phyloP scores from a whole-genome alignment of 345 rosid species.

The Melaleuca quinquenervia region DNA sequence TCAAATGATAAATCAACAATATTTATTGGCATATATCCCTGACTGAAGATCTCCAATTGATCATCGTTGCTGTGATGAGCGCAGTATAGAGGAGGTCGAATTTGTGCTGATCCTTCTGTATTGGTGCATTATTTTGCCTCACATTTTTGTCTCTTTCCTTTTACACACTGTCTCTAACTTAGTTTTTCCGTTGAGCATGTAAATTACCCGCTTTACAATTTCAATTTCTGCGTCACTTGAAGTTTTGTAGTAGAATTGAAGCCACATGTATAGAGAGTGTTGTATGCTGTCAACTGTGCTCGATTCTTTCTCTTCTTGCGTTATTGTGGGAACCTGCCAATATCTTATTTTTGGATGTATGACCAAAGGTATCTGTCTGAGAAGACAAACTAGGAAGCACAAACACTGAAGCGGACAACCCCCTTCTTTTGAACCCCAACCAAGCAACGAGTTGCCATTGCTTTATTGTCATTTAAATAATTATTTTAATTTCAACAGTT shows the following conservation, averaged over 20 bases:
- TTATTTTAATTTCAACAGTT: neutral
- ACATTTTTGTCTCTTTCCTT: neutral
- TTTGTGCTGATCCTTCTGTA: neutral
- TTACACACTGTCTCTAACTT: neutral
- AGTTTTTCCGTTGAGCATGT: neutral
- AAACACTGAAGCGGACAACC: neutral
- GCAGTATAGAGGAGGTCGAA: neutral
- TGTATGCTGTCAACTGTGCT: neutral
- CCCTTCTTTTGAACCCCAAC: neutral
- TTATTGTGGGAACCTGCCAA: neutral
- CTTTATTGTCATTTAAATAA: neutral
- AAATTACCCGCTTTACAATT: neutral
- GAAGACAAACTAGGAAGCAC: neutral
- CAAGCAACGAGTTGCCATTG: neutral
- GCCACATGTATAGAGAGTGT: neutral
- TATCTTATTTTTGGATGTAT: neutral
- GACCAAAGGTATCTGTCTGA: neutral
- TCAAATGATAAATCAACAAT: neutral
- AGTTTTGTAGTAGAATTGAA: neutral
- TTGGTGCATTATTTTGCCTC: neutral
- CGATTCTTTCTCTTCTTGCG: neutral
- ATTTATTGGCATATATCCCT: neutral
- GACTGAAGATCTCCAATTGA: neutral
- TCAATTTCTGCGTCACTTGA: neutral
- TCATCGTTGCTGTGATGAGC: neutral